Conservation (phyloP, 768 basidiomycete species). For the Tricholoma sp. region DNA sequence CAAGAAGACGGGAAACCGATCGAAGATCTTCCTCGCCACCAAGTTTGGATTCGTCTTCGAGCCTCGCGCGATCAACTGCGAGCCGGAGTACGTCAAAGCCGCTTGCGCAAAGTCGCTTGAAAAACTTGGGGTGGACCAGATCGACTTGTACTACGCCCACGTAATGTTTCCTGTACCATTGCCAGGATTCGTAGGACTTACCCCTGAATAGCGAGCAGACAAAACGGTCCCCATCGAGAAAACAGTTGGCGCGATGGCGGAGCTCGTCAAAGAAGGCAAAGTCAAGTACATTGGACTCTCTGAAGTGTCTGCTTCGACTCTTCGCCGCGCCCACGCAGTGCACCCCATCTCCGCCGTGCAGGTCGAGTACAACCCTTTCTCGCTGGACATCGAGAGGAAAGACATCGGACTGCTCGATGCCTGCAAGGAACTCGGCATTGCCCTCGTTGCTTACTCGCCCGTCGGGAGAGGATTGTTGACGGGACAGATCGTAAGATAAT, state of each 20-base stretch:
- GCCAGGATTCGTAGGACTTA: neutral
- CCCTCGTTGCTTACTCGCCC: conserved; percentile 43
- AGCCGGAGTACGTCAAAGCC: conserved; percentile 30
- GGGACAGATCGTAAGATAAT: conserved; percentile 22
- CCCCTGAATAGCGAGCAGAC: conserved; percentile 13
- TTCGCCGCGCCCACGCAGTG: conserved; percentile 44
- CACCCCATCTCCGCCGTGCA: conserved; percentile 42
- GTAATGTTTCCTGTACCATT: conserved; percentile 14
- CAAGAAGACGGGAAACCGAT: conserved; percentile 38
- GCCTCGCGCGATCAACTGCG: conserved; percentile 19
- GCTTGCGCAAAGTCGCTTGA: conserved; percentile 28
- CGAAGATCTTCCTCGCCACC: conserved; percentile 50
- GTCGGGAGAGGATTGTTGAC: conserved; percentile 45
- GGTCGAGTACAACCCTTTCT: conserved; percentile 39
- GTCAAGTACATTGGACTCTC: conserved; percentile 48
- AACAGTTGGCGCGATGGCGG: conserved; percentile 29
- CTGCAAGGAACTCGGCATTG: conserved; percentile 39
- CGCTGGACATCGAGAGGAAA: conserved; percentile 36
- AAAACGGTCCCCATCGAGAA: conserved; percentile 23
- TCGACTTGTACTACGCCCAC: conserved; percentile 37
- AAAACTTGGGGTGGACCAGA: conserved; percentile 26
- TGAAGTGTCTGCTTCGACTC: conserved; percentile 37
- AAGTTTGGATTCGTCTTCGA: conserved; percentile 38
- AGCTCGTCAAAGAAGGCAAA: conserved; percentile 35
- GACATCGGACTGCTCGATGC: conserved; percentile 32